phyloP scores from a whole-genome alignment of 2,329 filamentous ascomycete genomes.

The Colletotrichum eleusines region DNA sequence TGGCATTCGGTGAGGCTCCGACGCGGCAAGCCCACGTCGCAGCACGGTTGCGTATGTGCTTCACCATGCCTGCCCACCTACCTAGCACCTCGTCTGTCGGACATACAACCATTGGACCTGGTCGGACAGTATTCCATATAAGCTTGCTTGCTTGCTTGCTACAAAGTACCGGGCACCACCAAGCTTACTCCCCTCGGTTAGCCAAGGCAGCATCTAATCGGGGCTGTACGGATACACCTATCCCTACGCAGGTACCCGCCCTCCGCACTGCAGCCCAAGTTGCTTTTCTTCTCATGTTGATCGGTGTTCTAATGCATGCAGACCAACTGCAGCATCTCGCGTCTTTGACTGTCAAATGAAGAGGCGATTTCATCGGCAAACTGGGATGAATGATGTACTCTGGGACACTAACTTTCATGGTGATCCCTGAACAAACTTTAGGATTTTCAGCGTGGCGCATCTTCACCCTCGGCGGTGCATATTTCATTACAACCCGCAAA shows the following conservation, averaged over 20 bases:
- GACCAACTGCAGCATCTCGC: constrained; percentile 17
- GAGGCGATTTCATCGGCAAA: background rate
- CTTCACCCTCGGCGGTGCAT: constrained; percentile 20
- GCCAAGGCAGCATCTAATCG: constrained; percentile 1
- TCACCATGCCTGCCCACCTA: constrained; percentile 32
- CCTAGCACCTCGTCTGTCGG: constrained; percentile 1
- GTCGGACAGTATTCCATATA: constrained; percentile 3
- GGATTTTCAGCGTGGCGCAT: background rate
- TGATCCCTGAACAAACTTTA: constrained; percentile 3
- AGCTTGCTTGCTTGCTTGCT: background rate
- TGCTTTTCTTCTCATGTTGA: constrained; percentile 16
- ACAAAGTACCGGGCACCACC: constrained; percentile 4
- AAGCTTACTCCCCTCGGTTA: constrained; percentile 20
- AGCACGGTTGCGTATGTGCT: constrained; percentile 37
- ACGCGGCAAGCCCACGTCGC: constrained; percentile 28
- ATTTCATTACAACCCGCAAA: constrained; percentile 5
- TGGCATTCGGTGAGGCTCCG: constrained; percentile 16
- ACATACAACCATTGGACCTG: background rate
- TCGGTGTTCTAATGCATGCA: constrained; percentile 5
- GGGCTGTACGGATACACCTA: background rate
- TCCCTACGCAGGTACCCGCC: constrained; percentile 11
- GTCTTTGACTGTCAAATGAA: background rate
- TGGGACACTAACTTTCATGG: background rate
- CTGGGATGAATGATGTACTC: background rate
- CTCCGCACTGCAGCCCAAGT: constrained; percentile 17